Conservation (phyloP, 2,329 filamentous ascomycete species). For the Sarocladium kiliense region DNA sequence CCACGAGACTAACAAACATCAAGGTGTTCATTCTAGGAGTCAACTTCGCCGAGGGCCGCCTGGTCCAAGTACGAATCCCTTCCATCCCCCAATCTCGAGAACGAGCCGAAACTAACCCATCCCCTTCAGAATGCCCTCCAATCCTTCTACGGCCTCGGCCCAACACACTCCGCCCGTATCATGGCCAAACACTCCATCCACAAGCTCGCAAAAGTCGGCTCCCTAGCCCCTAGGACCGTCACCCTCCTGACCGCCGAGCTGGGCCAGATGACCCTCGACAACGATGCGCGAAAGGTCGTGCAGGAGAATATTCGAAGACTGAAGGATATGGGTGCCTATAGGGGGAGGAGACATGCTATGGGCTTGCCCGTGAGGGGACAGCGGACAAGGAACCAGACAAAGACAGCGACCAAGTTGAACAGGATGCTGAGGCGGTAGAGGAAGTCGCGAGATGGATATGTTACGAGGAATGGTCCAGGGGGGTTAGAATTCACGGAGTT, state of each 20-base stretch:
- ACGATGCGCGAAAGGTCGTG: slow-evolving; percentile 71
- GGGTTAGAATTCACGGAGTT: not conserved
- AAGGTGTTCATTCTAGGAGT: slow-evolving; percentile 82
- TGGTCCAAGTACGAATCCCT: slow-evolving; percentile 65
- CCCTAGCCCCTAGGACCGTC: slow-evolving; percentile 69
- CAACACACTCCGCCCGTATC: slow-evolving; percentile 63
- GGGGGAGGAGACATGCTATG: slow-evolving; percentile 89
- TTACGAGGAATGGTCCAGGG: no score
- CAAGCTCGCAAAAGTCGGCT: slow-evolving; percentile 71
- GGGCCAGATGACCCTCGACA: slow-evolving; percentile 89
- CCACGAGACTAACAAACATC: no score
- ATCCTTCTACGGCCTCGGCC: slow-evolving; percentile 81
- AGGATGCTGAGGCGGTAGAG: slow-evolving; percentile 37
- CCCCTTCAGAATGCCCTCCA: slow-evolving; percentile 62
- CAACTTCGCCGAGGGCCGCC: slow-evolving; percentile 77
- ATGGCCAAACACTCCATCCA: slow-evolving; percentile 89
- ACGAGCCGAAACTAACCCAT: slow-evolving; percentile 5
- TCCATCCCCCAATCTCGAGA: not conserved
- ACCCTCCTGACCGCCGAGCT: slow-evolving; percentile 80
- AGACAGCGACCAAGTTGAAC: slow-evolving; percentile 59
- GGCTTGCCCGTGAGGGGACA: slow-evolving; percentile 87
- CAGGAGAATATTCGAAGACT: slow-evolving; percentile 81
- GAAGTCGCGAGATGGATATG: no score
- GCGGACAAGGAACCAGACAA: slow-evolving; percentile 70
- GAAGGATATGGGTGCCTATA: slow-evolving; percentile 85